Conservation (phyloP, 768 basidiomycete genomes). For the Hemileccinum rubropunctum region DNA sequence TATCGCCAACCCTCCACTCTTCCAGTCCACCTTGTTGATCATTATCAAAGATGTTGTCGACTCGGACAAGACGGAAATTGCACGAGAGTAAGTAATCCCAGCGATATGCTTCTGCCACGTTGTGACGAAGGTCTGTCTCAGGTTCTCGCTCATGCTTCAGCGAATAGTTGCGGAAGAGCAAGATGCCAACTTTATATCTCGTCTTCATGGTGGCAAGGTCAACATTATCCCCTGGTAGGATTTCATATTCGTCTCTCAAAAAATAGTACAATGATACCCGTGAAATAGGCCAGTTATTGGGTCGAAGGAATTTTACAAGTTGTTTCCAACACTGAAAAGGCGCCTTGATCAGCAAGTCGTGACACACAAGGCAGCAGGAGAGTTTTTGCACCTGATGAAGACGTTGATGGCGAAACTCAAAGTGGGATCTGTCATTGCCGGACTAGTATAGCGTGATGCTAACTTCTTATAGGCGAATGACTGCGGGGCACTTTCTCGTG, state of each 20-base stretch:
- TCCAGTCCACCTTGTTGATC: conserved; percentile 56
- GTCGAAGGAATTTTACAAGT: conserved; percentile 54
- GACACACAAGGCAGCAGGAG: conserved; percentile 49
- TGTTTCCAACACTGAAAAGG: conserved; percentile 49
- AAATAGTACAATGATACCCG: neutral
- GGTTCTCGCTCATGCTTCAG: conserved; percentile 56
- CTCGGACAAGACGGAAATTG: conserved; percentile 56
- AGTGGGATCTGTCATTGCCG: conserved; percentile 27
- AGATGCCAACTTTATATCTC: conserved; percentile 59
- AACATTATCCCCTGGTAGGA: conserved; percentile 57
- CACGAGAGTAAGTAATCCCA: conserved; percentile 44
- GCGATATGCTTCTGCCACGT: neutral
- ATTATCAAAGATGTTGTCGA: conserved; percentile 72
- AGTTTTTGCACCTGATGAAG: conserved; percentile 57
- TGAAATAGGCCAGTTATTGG: conserved; percentile 51
- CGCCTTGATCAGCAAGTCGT: conserved; percentile 46
- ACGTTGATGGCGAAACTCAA: conserved; percentile 70
- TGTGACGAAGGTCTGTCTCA: conserved; percentile 16
- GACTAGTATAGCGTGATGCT: neutral
- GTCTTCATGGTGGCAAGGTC: conserved; percentile 52
- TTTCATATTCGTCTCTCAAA: neutral
- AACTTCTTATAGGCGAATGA: conserved; percentile 47
- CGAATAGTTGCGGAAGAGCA: conserved; percentile 63
- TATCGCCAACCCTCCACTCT: conserved; percentile 52
- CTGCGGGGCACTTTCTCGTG: conserved; percentile 61